Conservation (phyloP, 192 early-diverging fungal species). For the Backusella macrospora region DNA sequence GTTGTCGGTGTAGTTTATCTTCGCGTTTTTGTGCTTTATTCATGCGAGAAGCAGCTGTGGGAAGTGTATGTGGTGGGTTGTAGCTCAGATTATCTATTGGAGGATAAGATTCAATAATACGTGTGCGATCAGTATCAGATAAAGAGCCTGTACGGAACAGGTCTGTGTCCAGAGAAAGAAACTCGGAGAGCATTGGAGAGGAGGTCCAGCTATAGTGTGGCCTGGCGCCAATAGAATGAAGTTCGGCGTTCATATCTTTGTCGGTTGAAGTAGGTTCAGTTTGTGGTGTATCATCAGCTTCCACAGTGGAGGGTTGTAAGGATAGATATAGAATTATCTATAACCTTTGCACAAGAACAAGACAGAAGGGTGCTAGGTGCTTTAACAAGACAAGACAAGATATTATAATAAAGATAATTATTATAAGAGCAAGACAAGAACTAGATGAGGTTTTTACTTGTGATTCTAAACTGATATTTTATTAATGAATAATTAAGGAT, state of each 20-base stretch:
- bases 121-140: neutral
- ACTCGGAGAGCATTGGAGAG: too few relatives aligned
- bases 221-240: neutral
- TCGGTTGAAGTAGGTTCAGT: neutral
- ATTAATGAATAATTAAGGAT: too few relatives aligned
- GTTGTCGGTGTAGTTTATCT: neutral
- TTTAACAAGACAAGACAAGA: too few relatives aligned
- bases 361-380: too few relatives aligned
- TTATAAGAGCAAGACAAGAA: too few relatives aligned
- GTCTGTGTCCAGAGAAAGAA: neutral
- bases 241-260: neutral
- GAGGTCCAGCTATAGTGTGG: neutral
- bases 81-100: neutral
- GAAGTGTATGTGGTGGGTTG: neutral
- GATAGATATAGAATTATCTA: too few relatives aligned
- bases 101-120: neutral
- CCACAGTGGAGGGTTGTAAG: neutral
- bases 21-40: neutral
- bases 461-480: too few relatives aligned
- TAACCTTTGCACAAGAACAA: too few relatives aligned
- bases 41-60: neutral
- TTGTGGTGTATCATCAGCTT: neutral
- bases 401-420: too few relatives aligned
- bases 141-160: neutral
- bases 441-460: too few relatives aligned